A percentile compares a stretch with the other conserved stretches of the same genome.
Conservation (phyloP, 805 yeast species). For the Saturnispora kantuleensis region DNA sequence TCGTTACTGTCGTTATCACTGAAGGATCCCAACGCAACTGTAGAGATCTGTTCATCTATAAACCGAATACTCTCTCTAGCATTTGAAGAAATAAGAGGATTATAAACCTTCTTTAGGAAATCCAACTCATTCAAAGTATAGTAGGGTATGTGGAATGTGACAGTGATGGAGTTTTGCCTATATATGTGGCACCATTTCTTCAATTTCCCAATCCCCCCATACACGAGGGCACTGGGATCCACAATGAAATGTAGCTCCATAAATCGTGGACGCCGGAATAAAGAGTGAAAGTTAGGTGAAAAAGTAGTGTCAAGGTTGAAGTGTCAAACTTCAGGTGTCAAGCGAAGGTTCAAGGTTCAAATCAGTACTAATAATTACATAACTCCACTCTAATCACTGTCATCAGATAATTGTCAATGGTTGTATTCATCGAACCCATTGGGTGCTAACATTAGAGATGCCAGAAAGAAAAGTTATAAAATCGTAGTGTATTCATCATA, state of each 20-base stretch:
- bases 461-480: constrained; percentile 56
- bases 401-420: constrained; percentile 59
- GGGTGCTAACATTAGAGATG: constrained; percentile 82
- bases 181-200: constrained; percentile 42
- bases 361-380: constrained; percentile 1
- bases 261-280: neutral
- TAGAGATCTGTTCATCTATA: constrained; percentile 33
- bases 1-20: constrained; percentile 10
- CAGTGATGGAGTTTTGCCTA: constrained; percentile 8
- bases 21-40: neutral
- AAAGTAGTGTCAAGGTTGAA: neutral
- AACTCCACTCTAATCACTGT: neutral
- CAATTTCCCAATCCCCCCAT: constrained; percentile 56
- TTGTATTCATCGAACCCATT: constrained; percentile 69
- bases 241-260: constrained; percentile 34
- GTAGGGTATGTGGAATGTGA: constrained; percentile 41
- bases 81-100: constrained; percentile 46
- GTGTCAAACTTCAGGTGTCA: neutral
- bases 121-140: constrained; percentile 53
- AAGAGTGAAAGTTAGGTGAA: neutral
- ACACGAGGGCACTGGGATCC: constrained; percentile 57
- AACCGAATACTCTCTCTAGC: constrained; percentile 57
- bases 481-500: constrained; percentile 10
- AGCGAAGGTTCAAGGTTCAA: neutral
- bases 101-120: constrained; percentile 41